These are phyloP conservation scores for Brassica carinata DNA, from an alignment of 345 rosid species.

Conservation along the genomic window DNA sequence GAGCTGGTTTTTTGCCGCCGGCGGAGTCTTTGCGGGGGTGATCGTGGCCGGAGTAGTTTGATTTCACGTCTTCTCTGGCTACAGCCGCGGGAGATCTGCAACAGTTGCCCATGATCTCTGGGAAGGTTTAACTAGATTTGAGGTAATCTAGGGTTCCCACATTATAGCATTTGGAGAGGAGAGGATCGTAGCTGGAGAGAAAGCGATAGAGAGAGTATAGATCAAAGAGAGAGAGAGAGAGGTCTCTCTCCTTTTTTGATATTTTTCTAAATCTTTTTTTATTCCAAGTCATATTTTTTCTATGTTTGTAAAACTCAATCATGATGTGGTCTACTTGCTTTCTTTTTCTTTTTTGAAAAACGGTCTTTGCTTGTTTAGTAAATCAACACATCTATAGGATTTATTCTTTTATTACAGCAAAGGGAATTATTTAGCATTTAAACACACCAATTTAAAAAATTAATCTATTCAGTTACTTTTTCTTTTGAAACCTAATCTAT, in stretches of 20 bases:
- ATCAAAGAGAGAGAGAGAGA: not conserved
- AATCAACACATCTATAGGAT: not conserved
- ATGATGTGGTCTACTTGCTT: constrained; percentile 32
- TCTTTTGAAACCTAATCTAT: too few relatives aligned
- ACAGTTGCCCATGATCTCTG: constrained; percentile 87
- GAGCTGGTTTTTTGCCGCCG: constrained; percentile 60
- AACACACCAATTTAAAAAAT: too few relatives aligned
- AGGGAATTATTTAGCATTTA: not conserved
- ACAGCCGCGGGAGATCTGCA: constrained; percentile 99
- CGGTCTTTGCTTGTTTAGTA: constrained; percentile 28
- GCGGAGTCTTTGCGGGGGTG: constrained; percentile 58
- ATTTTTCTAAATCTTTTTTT: not conserved
- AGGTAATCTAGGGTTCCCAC: constrained; percentile 56
- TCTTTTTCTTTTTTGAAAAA: constrained; percentile 34
- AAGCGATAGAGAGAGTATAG: constrained; percentile 20
- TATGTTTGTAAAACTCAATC: constrained; percentile 19
- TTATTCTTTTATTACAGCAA: not conserved
- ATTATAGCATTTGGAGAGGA: constrained; percentile 32
- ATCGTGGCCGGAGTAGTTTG: constrained; percentile 71
- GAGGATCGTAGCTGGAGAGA: constrained; percentile 22
- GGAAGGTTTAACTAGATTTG: constrained; percentile 39
- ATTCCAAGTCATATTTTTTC: not conserved
- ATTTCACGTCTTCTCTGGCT: constrained; percentile 95
- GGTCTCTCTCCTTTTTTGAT: not conserved
- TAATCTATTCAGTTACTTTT: too few relatives aligned